Evolutionary conservation across 2,329 filamentous ascomycete species (phyloP).

Genomic region (Colletotrichum tamarilloi): DNA sequence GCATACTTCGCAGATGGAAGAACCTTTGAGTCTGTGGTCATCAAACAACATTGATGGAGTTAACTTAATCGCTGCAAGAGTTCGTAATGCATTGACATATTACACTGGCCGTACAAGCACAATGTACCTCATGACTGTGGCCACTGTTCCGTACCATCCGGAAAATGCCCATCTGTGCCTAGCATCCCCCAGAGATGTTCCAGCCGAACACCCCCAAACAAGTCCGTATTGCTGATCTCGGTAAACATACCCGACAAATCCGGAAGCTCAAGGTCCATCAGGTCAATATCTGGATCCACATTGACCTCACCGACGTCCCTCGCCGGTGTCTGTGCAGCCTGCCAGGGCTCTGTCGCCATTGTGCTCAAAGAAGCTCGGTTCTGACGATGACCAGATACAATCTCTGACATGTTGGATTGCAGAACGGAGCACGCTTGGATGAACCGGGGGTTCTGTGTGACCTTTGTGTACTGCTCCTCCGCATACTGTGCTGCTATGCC

Average conservation of each 20-base stretch:
- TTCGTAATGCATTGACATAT: neutral
- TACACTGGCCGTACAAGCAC: neutral
- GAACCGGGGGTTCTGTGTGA: slow-evolving; percentile 24
- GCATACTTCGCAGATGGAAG: too few relatives aligned
- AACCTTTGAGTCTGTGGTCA: too few relatives aligned
- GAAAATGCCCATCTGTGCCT: neutral
- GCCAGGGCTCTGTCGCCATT: neutral
- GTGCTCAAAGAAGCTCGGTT: neutral
- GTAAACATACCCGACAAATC: slow-evolving; percentile 27
- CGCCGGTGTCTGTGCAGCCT: neutral
- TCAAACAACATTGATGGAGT: too few relatives aligned
- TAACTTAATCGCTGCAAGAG: neutral
- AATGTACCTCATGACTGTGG: neutral
- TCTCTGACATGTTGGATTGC: slow-evolving; percentile 23
- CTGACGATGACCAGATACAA: neutral
- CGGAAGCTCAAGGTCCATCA: slow-evolving; percentile 24
- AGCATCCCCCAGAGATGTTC: slow-evolving; percentile 22
- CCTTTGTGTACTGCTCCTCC: slow-evolving; percentile 34
- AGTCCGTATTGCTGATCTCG: slow-evolving; percentile 21
- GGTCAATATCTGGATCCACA: neutral
- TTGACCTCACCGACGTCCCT: neutral
- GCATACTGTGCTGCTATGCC: slow-evolving; percentile 34
- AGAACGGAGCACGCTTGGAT: slow-evolving; percentile 22
- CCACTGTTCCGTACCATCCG: slow-evolving; percentile 3
- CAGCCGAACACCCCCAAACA: slow-evolving; percentile 15